Evolutionary conservation across 1,139 yeast species (phyloP).

Genomic region (Pneumocystis sp.): DNA sequence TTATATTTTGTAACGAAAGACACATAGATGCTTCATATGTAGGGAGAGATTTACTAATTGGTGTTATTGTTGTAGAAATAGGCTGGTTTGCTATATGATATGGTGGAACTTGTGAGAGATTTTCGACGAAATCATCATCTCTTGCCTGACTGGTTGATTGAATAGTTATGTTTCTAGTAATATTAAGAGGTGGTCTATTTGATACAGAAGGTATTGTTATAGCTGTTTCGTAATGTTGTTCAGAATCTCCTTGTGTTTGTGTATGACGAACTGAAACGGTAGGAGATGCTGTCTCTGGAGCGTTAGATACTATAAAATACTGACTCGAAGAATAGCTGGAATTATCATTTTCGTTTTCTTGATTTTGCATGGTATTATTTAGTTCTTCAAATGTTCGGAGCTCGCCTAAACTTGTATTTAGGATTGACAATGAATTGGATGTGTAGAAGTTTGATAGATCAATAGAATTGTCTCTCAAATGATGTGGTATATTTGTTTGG

Average conservation of each 20-base stretch:
- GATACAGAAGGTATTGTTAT: not conserved
- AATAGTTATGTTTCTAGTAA: not conserved
- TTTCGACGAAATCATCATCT: not conserved
- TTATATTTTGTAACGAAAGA: not conserved
- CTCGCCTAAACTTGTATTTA: too few species aligned
- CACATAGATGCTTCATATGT: not conserved
- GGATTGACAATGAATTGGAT: not conserved
- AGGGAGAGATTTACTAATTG: not conserved
- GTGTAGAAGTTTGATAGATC: not conserved
- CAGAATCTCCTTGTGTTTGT: not conserved
- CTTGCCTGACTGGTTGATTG: not conserved
- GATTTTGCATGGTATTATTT: not conserved
- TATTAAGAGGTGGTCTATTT: not conserved
- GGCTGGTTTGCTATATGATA: not conserved
- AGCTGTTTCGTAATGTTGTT: not conserved
- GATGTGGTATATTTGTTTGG: not conserved
- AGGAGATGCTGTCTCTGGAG: not conserved
- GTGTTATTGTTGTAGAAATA: not conserved
- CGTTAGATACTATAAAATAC: not conserved
- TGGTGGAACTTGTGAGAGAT: not conserved
- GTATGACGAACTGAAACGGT: not conserved
- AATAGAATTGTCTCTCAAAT: not conserved
- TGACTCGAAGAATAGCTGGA: not conserved
- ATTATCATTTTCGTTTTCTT: not conserved
- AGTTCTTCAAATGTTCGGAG: not conserved